A percentile compares a stretch with the other conserved stretches of the same genome.
Evolutionary conservation across 257 asterid genomes (phyloP).

Genomic region (Rubia yunnanensis): DNA sequence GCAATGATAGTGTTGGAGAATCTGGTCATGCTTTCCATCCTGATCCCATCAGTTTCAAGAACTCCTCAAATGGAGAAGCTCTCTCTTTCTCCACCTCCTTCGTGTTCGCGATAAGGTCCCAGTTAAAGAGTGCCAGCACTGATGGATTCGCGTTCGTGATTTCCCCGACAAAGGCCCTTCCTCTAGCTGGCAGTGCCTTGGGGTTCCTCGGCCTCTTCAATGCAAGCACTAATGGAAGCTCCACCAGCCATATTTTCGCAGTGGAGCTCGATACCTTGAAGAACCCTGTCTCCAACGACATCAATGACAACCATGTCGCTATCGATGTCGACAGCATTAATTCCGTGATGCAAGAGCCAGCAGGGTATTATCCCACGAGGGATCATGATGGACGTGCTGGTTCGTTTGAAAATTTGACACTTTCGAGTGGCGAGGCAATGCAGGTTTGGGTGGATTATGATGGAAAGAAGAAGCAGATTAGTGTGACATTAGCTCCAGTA

Average conservation of each 20-base stretch:
- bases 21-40: slow-evolving; percentile 51
- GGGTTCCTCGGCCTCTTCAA: slow-evolving; percentile 50
- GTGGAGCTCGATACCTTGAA: too few relatives aligned
- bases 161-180: slow-evolving; percentile 38
- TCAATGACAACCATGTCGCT: background rate
- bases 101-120: slow-evolving; percentile 46
- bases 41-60: slow-evolving; percentile 35
- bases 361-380: background rate
- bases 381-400: background rate
- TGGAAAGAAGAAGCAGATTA: background rate
- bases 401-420: background rate
- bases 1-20: slow-evolving; percentile 29
- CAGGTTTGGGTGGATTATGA: too few relatives aligned
- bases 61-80: slow-evolving; percentile 19
- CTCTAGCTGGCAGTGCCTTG: slow-evolving; percentile 15
- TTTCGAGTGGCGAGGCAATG: too few relatives aligned
- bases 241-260: too few relatives aligned
- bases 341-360: background rate
- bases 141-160: slow-evolving; percentile 50
- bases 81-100: slow-evolving; percentile 50
- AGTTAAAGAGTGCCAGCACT: slow-evolving; percentile 30
- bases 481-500: background rate
- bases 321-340: background rate
- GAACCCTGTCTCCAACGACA: too few relatives aligned
- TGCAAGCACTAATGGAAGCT: slow-evolving; percentile 28